Evolutionary conservation across 106 monocot species (phyloP).

Genomic region (Triglochin maritima): DNA sequence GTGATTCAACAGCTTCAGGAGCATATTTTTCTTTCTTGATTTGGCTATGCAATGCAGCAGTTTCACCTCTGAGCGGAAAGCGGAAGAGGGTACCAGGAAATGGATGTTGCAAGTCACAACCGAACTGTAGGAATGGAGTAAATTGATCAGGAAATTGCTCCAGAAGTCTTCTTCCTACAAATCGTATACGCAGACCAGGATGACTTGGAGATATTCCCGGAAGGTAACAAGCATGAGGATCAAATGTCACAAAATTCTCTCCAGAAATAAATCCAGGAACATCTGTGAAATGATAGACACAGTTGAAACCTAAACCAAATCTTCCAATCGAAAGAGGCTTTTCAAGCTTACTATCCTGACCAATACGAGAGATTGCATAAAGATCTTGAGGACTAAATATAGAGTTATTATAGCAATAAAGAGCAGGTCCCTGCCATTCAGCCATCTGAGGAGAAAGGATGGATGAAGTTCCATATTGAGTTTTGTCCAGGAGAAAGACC

Average conservation of each 20-base stretch:
- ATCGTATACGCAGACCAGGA: slow-evolving; percentile 86
- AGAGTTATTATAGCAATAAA: slow-evolving; percentile 95
- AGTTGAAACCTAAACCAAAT: slow-evolving; percentile 98
- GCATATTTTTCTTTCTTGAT: slow-evolving; percentile 95
- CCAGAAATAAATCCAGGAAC: slow-evolving; percentile 96
- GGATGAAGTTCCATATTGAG: slow-evolving; percentile 92
- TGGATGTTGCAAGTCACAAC: slow-evolving; percentile 73
- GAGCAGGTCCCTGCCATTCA: slow-evolving; percentile 99
- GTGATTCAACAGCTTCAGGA: slow-evolving; percentile 73
- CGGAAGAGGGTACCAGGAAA: slow-evolving; percentile 96
- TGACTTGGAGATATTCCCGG: slow-evolving; percentile 96
- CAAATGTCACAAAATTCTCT: slow-evolving; percentile 97
- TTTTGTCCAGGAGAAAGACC: slow-evolving; percentile 83
- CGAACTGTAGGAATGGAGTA: slow-evolving; percentile 90
- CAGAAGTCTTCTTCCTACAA: slow-evolving; percentile 70
- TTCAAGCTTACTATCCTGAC: slow-evolving; percentile 97
- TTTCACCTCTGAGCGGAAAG: slow-evolving; percentile 82
- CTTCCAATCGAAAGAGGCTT: slow-evolving; percentile 91
- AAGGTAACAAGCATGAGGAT: slow-evolving; percentile 88
- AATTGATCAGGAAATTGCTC: slow-evolving; percentile 99
- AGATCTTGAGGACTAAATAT: slow-evolving; percentile 92
- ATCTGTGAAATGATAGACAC: slow-evolving; percentile 99
- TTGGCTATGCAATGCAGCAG: slow-evolving; percentile 79
- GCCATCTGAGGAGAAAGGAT: slow-evolving; percentile 98
- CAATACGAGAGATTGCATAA: slow-evolving; percentile 97